Evolutionary conservation across 2,329 filamentous ascomycete genomes (phyloP), one percentile per base, ranked within the genome.

Genomic region (Fusarium camptoceras): DNA sequence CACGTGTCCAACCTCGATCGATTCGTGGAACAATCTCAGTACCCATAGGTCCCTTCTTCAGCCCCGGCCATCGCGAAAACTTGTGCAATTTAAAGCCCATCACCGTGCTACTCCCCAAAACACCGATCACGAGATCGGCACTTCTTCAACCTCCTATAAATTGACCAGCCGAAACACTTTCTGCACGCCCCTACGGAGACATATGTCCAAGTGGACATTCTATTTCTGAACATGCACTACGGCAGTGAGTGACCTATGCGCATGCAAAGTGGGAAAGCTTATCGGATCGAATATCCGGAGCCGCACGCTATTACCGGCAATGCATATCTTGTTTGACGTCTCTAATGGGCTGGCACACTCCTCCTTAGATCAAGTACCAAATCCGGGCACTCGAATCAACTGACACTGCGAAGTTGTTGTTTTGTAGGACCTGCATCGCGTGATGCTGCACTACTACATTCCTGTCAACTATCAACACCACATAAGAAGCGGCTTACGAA

Each of bases 361-460:
- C 34, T 37, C 5, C 18, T 37, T 37, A 37, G 3, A 28, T 20
- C 24, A 41, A 27, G 15, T 41, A 15, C 10, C 18, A 18, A 14
- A 20, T 27, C 14, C 49, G 24, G 59, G 10, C 10, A 22, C 16
- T 48, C 14, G 15, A 9, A 43, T 53, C 31, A 49, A 44, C 28
- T 55, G 41, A 64, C 27, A 25, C 18, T 27, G 15, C 12, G 18
- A 43, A 64, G 44, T 50, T 44, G 59, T 44, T 20, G 48, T 66
- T 34, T 48, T 25, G 24, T 41, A 28, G 34, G 18, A 18, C 34
- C 25, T 55, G 12, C 49, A 62, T 56, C 47, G 56, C 42, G 60
- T 66, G 58, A 67, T 67, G 30, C 14, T 55, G 30, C 44, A 39
- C 20, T 25, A 58, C 16, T 43, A 28, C 22, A 24, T 57, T 30